Percentiles rank a stretch among this genome's conserved stretches.
Conservation (phyloP, 1,284 basidiomycete genomes). For the Cutaneotrichosporon mucoides region DNA sequence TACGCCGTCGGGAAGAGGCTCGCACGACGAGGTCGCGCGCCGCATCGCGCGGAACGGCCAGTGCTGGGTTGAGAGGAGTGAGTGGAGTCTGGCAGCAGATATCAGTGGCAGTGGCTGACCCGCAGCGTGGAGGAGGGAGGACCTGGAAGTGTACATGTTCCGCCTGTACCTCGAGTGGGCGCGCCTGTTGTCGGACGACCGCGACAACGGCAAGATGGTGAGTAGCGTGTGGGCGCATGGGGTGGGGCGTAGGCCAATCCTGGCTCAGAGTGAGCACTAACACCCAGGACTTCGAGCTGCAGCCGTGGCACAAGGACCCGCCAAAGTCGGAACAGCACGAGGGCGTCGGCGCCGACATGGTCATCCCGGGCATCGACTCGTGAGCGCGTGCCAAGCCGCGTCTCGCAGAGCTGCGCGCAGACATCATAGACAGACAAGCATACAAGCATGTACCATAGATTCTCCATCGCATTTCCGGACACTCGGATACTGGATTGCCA, state of each 20-base stretch:
- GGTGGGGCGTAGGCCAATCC: no score
- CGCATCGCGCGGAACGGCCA: conserved; percentile 51
- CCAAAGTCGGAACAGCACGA: not conserved
- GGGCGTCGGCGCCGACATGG: conserved; percentile 3
- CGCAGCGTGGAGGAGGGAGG: conserved; percentile 45
- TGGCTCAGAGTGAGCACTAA: not conserved
- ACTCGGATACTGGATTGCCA: not conserved
- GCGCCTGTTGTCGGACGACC: conserved; percentile 53
- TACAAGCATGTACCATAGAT: no score
- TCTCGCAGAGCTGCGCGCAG: not conserved
- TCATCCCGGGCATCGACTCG: conserved; percentile 12
- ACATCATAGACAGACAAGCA: no score
- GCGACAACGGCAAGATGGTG: conserved; percentile 52
- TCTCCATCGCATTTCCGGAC: no score
- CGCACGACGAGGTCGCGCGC: conserved; percentile 50
- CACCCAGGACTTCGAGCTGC: conserved; percentile 24
- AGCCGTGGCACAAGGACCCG: conserved; percentile 16
- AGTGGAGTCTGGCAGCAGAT: conserved; percentile 11
- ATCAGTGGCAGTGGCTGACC: not conserved
- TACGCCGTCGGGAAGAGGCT: conserved; percentile 40
- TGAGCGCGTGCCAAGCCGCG: not conserved
- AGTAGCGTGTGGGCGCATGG: conserved; percentile 6
- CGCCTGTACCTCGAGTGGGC: conserved; percentile 57
- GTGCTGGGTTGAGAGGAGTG: conserved; percentile 50
- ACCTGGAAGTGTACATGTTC: conserved; percentile 50